Evolutionary conservation across 768 basidiomycete species (phyloP).

Genomic region (Rhodotorula sphaerocarpa): DNA sequence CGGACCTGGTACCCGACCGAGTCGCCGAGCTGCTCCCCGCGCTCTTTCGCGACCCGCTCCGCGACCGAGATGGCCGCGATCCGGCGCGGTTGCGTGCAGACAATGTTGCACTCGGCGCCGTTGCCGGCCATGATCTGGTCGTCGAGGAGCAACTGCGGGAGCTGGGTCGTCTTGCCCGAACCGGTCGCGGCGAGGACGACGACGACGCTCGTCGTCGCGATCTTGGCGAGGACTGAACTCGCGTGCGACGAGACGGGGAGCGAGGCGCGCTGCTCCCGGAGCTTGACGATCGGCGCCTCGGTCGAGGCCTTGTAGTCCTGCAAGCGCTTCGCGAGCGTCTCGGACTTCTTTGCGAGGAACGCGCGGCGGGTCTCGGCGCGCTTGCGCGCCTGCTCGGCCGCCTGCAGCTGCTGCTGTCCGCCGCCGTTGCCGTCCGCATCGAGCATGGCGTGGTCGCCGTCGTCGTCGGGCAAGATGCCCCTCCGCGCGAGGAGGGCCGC

Average conservation of each 20-base stretch:
- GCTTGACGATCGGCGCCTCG: slow-evolving; percentile 56
- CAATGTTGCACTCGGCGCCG: slow-evolving; percentile 75
- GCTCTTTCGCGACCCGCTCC: slow-evolving; percentile 78
- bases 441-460: not conserved
- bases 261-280: slow-evolving; percentile 59
- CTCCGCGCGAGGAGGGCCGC: slow-evolving; percentile 3
- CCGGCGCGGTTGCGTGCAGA: slow-evolving; percentile 88
- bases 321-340: slow-evolving; percentile 52
- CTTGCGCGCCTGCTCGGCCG: not conserved
- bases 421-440: slow-evolving; percentile 19
- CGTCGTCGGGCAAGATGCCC: not conserved
- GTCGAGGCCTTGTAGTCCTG: slow-evolving; percentile 51
- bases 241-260: slow-evolving; percentile 70
- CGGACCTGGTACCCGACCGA: slow-evolving; percentile 86
- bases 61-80: slow-evolving; percentile 87
- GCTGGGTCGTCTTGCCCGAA: slow-evolving; percentile 88
- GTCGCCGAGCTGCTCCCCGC: slow-evolving; percentile 62
- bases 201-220: slow-evolving; percentile 70
- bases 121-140: slow-evolving; percentile 66
- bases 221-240: slow-evolving; percentile 58
- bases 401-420: not conserved
- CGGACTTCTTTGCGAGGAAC: slow-evolving; percentile 53
- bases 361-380: not conserved
- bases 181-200: slow-evolving; percentile 84
- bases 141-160: slow-evolving; percentile 86